These are phyloP conservation scores for Pisolithus sp. DNA, from an alignment of 768 basidiomycete genomes.

Conservation along the genomic window DNA sequence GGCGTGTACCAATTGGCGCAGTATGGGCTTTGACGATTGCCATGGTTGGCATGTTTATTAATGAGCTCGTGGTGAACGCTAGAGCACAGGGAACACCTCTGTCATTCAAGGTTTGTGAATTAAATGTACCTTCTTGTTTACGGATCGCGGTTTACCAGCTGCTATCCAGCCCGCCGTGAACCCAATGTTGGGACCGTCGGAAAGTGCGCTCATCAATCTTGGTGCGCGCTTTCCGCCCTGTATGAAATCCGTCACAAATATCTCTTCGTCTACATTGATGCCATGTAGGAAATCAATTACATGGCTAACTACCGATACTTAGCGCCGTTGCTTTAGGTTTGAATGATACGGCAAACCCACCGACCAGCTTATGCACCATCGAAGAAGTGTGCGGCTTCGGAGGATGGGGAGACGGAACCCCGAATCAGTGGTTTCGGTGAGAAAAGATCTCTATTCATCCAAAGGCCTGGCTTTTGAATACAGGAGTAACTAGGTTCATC, in stretches of 20 bases:
- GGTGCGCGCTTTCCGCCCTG: slow-evolving; percentile 93
- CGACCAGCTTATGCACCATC: slow-evolving; percentile 61
- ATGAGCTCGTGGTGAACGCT: slow-evolving; percentile 74
- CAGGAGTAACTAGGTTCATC: slow-evolving; percentile 53
- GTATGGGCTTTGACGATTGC: slow-evolving; percentile 58
- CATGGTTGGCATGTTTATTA: slow-evolving; percentile 77
- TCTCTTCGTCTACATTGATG: slow-evolving; percentile 49
- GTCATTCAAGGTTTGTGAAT: slow-evolving; percentile 64
- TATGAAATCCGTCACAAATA: slow-evolving; percentile 64
- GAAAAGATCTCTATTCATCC: slow-evolving; percentile 2
- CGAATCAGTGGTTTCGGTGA: slow-evolving; percentile 54
- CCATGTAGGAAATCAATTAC: slow-evolving; percentile 43
- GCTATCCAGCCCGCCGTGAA: slow-evolving; percentile 65
- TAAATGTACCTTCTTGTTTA: neutral
- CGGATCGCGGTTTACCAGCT: slow-evolving; percentile 6
- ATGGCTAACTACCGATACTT: slow-evolving; percentile 4
- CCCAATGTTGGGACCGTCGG: slow-evolving; percentile 87
- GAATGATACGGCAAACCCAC: slow-evolving; percentile 80
- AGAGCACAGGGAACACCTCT: slow-evolving; percentile 75
- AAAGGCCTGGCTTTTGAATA: slow-evolving; percentile 39
- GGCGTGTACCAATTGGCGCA: slow-evolving; percentile 17
- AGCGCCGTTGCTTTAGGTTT: slow-evolving; percentile 42
- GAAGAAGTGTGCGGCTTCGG: slow-evolving; percentile 88
- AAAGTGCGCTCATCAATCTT: slow-evolving; percentile 73
- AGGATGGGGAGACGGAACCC: slow-evolving; percentile 44